phyloP scores from a whole-genome alignment of 371 early-diverging fungal species.

The Paraphysoderma sedebokerense region DNA sequence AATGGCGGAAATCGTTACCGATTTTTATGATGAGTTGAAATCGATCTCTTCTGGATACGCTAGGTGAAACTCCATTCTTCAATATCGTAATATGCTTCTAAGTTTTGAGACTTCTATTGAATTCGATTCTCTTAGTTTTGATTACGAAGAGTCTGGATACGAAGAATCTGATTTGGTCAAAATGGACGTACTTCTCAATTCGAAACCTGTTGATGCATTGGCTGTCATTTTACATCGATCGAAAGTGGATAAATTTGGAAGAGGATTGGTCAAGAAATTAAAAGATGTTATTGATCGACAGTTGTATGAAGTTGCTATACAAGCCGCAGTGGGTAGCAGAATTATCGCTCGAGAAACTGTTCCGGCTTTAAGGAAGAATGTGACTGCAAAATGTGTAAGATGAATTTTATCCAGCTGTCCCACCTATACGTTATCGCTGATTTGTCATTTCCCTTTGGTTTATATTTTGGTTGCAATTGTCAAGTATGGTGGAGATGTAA shows the following conservation, averaged over 20 bases:
- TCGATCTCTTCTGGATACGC: conserved; percentile 85
- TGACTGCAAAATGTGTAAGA: conserved; percentile 82
- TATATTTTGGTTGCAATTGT: not conserved
- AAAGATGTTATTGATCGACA: conserved; percentile 72
- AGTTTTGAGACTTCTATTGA: not conserved
- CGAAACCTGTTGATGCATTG: conserved; percentile 82
- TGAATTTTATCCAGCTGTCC: not conserved
- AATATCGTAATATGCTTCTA: not conserved
- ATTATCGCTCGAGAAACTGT: conserved; percentile 80
- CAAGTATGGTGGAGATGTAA: conserved; percentile 83
- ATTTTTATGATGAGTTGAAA: conserved; percentile 88
- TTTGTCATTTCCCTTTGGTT: not conserved
- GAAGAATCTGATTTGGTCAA: conserved; percentile 78
- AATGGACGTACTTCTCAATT: conserved; percentile 78
- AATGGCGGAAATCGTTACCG: conserved; percentile 77
- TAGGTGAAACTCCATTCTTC: conserved; percentile 13
- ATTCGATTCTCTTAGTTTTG: conserved; percentile 35
- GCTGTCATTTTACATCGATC: conserved; percentile 71
- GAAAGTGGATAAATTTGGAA: conserved; percentile 49
- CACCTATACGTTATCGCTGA: not conserved
- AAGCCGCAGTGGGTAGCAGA: conserved; percentile 63
- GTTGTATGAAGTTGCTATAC: conserved; percentile 83
- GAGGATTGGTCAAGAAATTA: conserved; percentile 60
- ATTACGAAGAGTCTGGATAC: conserved; percentile 90
- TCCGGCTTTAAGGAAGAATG: conserved; percentile 72